Conservation (phyloP, 306 rosid genomes). For the Vigna mungo region DNA sequence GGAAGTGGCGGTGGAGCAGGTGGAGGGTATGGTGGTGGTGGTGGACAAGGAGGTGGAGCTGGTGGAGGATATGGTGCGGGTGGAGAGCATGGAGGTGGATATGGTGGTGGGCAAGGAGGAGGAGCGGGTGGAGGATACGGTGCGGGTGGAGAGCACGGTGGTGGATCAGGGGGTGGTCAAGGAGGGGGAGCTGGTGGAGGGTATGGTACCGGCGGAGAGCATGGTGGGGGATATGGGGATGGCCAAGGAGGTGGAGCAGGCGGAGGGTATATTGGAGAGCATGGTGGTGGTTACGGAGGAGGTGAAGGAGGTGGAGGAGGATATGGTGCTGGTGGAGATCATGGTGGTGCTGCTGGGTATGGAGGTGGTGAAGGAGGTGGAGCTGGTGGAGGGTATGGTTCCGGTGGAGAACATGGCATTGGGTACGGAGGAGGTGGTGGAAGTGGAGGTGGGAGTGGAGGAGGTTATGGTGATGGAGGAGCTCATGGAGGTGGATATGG, state of each 20-base stretch:
- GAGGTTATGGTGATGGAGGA: constrained; percentile 48
- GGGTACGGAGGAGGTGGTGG: constrained; percentile 49
- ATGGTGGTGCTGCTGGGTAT: constrained; percentile 31
- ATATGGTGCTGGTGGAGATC: constrained; percentile 39
- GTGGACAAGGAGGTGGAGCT: constrained; percentile 35
- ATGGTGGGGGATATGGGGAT: constrained; percentile 35
- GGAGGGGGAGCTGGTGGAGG: constrained; percentile 52
- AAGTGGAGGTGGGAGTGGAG: constrained; percentile 45
- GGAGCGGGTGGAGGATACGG: constrained; percentile 42
- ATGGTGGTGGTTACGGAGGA: constrained; percentile 42
- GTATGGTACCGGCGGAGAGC: constrained; percentile 43
- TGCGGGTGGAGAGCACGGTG: constrained; percentile 2
- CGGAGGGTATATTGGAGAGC: constrained; percentile 11
- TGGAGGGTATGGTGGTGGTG: constrained; percentile 42
- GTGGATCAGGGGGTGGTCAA: constrained; percentile 47
- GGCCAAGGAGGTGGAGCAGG: constrained; percentile 52
- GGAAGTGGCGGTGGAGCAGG: constrained; percentile 43
- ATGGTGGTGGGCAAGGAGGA: constrained; percentile 46
- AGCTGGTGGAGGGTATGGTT: constrained; percentile 34
- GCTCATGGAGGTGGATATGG: constrained; percentile 48
- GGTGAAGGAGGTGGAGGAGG: constrained; percentile 57
- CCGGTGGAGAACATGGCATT: constrained; percentile 31
- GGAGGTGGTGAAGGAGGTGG: constrained; percentile 42
- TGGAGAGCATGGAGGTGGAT: constrained; percentile 38
- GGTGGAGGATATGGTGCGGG: constrained; percentile 41